Conservation (phyloP, 1,284 basidiomycete genomes). For the Ceratobasidium sp. region DNA sequence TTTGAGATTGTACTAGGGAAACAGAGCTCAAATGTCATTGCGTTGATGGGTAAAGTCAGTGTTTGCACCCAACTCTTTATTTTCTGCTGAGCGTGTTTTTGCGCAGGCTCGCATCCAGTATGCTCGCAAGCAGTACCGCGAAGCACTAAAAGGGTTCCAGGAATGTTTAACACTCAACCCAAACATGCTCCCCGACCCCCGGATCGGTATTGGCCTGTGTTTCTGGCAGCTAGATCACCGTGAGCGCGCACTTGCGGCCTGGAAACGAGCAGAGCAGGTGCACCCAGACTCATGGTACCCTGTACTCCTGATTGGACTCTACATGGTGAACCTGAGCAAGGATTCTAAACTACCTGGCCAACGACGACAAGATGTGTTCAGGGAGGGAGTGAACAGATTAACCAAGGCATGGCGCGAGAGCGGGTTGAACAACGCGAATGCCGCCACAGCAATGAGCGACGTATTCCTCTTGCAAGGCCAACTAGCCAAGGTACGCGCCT, state of each 20-base stretch:
- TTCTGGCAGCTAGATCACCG: constrained; percentile 89
- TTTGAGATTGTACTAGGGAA: constrained; percentile 86
- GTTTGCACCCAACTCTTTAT: neutral
- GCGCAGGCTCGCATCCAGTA: constrained; percentile 84
- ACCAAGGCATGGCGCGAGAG: constrained; percentile 53
- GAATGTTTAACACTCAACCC: constrained; percentile 83
- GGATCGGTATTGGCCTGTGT: constrained; percentile 93
- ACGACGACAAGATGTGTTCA: constrained; percentile 67
- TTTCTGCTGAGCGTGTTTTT: neutral
- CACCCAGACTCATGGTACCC: constrained; percentile 83
- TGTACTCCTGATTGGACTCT: constrained; percentile 83
- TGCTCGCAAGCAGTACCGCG: constrained; percentile 79
- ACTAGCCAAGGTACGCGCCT: constrained; percentile 49
- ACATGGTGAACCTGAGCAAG: constrained; percentile 85
- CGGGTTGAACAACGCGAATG: constrained; percentile 79
- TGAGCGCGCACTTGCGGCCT: constrained; percentile 83
- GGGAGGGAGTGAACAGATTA: constrained; percentile 50
- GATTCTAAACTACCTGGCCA: constrained; percentile 70
- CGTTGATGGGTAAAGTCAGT: constrained; percentile 79
- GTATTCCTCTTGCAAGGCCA: constrained; percentile 75
- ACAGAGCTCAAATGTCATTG: constrained; percentile 86
- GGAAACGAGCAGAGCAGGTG: constrained; percentile 87
- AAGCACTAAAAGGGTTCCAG: constrained; percentile 87
- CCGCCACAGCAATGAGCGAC: constrained; percentile 82
- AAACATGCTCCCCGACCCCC: constrained; percentile 85